These are phyloP conservation scores for Millerozyma acaciae DNA, from an alignment of 805 yeast genomes.

Conservation along the genomic window DNA sequence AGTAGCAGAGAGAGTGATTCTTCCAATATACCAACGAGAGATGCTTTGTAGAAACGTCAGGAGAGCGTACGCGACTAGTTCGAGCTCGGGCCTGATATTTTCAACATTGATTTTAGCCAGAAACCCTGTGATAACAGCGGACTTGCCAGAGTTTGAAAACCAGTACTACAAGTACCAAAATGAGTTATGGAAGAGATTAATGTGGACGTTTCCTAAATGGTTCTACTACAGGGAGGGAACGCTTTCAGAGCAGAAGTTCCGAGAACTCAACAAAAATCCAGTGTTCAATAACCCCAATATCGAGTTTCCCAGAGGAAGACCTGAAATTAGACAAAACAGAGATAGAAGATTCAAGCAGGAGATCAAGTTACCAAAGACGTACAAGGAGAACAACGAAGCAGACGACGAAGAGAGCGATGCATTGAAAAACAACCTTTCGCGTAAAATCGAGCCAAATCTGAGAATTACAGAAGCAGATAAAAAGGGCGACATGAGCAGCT, in stretches of 20 bases:
- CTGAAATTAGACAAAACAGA: slow-evolving; percentile 83
- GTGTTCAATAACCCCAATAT: slow-evolving; percentile 68
- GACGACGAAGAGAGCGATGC: slow-evolving; percentile 32
- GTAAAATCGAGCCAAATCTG: slow-evolving; percentile 66
- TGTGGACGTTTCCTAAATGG: slow-evolving; percentile 97
- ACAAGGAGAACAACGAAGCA: slow-evolving; percentile 32
- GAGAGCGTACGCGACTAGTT: slow-evolving; percentile 13
- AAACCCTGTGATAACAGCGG: slow-evolving; percentile 80
- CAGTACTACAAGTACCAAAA: slow-evolving; percentile 79
- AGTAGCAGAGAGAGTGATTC: slow-evolving; percentile 1
- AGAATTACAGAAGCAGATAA: slow-evolving; percentile 77
- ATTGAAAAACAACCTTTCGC: slow-evolving; percentile 49
- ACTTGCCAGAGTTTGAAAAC: slow-evolving; percentile 64
- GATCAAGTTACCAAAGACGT: slow-evolving; percentile 68
- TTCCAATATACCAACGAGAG: background rate
- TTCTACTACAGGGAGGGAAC: slow-evolving; percentile 90
- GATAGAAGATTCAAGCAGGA: slow-evolving; percentile 83
- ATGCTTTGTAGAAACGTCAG: slow-evolving; percentile 8
- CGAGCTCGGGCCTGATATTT: slow-evolving; percentile 16
- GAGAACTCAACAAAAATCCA: slow-evolving; percentile 73
- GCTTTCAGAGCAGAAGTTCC: slow-evolving; percentile 75
- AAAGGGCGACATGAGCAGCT: slow-evolving; percentile 53
- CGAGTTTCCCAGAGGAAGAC: slow-evolving; percentile 77
- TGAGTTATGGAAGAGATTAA: slow-evolving; percentile 80
- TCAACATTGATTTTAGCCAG: slow-evolving; percentile 71